These are phyloP conservation scores for Phaeosphaeria sp. DNA, from an alignment of 2,329 filamentous ascomycete species.

Conservation along the genomic window DNA sequence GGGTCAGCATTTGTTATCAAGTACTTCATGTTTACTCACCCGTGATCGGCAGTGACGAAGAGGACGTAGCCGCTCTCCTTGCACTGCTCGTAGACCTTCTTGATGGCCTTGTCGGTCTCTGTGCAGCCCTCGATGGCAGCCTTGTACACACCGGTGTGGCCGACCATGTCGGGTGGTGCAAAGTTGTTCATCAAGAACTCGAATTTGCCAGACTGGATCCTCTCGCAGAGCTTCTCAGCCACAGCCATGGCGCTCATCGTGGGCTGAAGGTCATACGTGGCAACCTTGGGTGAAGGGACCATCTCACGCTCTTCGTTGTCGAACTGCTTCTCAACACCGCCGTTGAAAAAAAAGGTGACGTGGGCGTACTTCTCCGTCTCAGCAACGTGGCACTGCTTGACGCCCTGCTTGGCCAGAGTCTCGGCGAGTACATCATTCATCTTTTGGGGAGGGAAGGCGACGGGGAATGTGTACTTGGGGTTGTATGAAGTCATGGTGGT, in stretches of 20 bases:
- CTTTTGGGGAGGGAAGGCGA: constrained; percentile 91
- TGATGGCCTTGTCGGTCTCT: constrained; percentile 93
- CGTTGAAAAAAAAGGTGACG: constrained; percentile 99
- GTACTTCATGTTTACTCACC: constrained; percentile 56
- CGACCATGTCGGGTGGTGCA: constrained; percentile 98
- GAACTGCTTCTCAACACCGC: constrained; percentile 96
- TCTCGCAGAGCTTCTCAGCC: constrained; percentile 86
- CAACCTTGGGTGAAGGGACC: constrained; percentile 91
- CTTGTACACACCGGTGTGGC: constrained; percentile 96
- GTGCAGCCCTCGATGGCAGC: constrained; percentile 85
- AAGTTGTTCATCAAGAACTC: constrained; percentile 99
- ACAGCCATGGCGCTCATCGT: constrained; percentile 95
- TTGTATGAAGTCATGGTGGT: constrained; percentile 99
- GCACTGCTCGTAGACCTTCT: constrained; percentile 89
- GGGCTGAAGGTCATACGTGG: constrained; percentile 93
- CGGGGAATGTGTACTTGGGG: constrained; percentile 86
- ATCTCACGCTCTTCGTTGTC: constrained; percentile 90
- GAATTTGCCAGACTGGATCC: constrained; percentile 83
- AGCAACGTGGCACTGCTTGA: constrained; percentile 94
- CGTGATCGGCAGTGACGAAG: constrained; percentile 96
- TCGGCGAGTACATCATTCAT: constrained; percentile 99
- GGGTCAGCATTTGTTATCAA: constrained; percentile 25
- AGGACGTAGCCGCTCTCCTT: constrained; percentile 92
- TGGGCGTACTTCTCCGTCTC: constrained; percentile 99
- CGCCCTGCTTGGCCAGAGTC: constrained; percentile 87